Evolutionary conservation across 345 rosid genomes (phyloP).

Genomic region (Kandelia obovata): DNA sequence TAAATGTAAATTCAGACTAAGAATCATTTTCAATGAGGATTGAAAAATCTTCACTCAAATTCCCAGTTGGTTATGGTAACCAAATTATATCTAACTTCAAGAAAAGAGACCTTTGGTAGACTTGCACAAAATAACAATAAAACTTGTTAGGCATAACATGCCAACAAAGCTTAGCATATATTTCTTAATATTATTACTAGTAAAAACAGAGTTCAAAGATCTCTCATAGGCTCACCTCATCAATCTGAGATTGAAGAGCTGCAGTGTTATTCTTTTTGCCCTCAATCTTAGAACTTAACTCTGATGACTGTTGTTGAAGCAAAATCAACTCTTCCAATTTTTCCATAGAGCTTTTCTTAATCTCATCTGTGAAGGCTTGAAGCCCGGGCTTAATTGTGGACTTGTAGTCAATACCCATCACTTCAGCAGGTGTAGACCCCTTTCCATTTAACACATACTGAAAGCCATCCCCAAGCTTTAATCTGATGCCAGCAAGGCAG

Average conservation of each 20-base stretch:
- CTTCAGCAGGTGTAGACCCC: constrained; percentile 58
- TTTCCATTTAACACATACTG: constrained; percentile 53
- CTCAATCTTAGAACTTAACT: constrained; percentile 48
- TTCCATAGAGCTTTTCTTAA: constrained; percentile 48
- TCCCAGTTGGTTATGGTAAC: too few relatives aligned
- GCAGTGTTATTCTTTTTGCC: constrained; percentile 34
- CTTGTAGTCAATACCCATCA: constrained; percentile 81
- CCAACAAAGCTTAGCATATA: not conserved
- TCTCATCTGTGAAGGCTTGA: constrained; percentile 39
- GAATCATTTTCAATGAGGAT: too few relatives aligned
- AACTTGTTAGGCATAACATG: not conserved
- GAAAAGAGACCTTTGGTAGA: too few relatives aligned
- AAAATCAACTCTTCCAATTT: constrained; percentile 51
- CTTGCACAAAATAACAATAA: too few relatives aligned
- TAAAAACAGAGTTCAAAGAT: not conserved
- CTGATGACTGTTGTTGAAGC: constrained; percentile 56
- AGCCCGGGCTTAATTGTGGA: constrained; percentile 58
- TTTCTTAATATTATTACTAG: not conserved
- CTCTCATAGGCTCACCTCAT: constrained; percentile 37
- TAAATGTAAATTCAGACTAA: too few relatives aligned
- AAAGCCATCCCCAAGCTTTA: constrained; percentile 51
- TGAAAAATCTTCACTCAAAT: too few relatives aligned
- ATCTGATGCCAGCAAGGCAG: constrained; percentile 30
- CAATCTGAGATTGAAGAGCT: constrained; percentile 48
- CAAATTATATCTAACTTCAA: too few relatives aligned